Percentiles rank a stretch among this genome's conserved stretches.
These are phyloP conservation scores for Aspergillaceae sp. DNA, from an alignment of 2,329 filamentous ascomycete genomes.

Conservation along the genomic window DNA sequence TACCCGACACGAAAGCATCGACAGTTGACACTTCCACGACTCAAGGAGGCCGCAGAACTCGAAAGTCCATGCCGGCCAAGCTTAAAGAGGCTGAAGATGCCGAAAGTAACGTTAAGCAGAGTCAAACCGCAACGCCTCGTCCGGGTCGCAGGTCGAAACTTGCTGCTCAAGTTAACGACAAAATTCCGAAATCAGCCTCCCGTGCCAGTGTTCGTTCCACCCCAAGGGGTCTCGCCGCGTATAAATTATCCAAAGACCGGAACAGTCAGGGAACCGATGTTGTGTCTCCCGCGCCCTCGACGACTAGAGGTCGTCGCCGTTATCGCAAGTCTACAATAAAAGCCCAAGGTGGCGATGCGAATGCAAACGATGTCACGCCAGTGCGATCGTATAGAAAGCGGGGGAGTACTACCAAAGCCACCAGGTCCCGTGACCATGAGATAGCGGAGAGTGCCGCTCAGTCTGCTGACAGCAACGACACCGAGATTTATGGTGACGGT, in stretches of 20 bases:
- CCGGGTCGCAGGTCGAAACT: slow-evolving; percentile 7
- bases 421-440: background rate
- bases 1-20: slow-evolving; percentile 1
- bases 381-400: background rate
- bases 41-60: slow-evolving; percentile 5
- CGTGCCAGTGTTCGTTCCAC: slow-evolving; percentile 1
- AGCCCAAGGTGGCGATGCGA: background rate
- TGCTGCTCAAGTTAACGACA: slow-evolving; percentile 1
- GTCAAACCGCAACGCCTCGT: slow-evolving; percentile 6
- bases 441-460: background rate
- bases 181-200: slow-evolving; percentile 4
- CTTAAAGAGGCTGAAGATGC: slow-evolving; percentile 5
- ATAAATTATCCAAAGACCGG: slow-evolving; percentile 1
- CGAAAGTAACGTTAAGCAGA: slow-evolving; percentile 2
- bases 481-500: slow-evolving; percentile 16
- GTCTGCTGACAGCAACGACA: slow-evolving; percentile 7
- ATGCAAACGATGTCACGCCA: background rate
- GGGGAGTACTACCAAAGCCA: background rate
- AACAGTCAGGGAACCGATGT: slow-evolving; percentile 1
- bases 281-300: slow-evolving; percentile 3
- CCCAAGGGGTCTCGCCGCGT: background rate
- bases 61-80: slow-evolving; percentile 12
- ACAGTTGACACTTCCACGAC: slow-evolving; percentile 3
- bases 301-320: slow-evolving; percentile 6
- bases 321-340: slow-evolving; percentile 5